These are phyloP conservation scores for Pseudogymnoascus sp. DNA, from an alignment of 2,329 filamentous ascomycete species.

Conservation along the genomic window DNA sequence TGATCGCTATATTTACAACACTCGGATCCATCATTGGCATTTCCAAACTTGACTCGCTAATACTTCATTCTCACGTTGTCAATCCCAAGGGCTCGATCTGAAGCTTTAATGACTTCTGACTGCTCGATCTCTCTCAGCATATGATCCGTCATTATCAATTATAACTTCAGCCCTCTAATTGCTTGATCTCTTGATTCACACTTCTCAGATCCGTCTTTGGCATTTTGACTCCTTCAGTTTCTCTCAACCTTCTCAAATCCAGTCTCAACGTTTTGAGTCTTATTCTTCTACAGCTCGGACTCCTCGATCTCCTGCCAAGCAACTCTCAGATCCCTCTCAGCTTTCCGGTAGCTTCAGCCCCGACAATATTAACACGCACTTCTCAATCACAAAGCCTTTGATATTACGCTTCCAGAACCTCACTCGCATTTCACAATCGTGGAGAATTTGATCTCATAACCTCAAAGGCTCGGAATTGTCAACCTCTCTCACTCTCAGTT, in stretches of 20 bases:
- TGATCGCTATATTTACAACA: not conserved
- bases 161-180: not conserved
- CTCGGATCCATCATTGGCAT: not conserved
- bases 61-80: not conserved
- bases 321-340: not conserved
- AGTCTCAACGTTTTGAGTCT: not conserved
- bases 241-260: not conserved
- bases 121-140: not conserved
- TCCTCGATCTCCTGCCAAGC: not conserved
- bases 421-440: not conserved
- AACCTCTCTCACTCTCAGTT: not conserved
- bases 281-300: not conserved
- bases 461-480: not conserved
- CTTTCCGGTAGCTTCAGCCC: not conserved
- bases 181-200: not conserved
- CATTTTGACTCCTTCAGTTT: not conserved
- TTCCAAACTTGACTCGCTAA: not conserved
- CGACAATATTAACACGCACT: not conserved
- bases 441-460: not conserved
- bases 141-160: not conserved
- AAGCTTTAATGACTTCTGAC: not conserved
- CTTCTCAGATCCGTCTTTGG: not conserved
- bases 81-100: not conserved
- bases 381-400: not conserved
- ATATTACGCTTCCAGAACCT: not conserved